Percentiles rank a stretch among this genome's conserved stretches.
Conservation (phyloP, 2,329 filamentous ascomycete genomes). For the Gaeumannomyces sp. region DNA sequence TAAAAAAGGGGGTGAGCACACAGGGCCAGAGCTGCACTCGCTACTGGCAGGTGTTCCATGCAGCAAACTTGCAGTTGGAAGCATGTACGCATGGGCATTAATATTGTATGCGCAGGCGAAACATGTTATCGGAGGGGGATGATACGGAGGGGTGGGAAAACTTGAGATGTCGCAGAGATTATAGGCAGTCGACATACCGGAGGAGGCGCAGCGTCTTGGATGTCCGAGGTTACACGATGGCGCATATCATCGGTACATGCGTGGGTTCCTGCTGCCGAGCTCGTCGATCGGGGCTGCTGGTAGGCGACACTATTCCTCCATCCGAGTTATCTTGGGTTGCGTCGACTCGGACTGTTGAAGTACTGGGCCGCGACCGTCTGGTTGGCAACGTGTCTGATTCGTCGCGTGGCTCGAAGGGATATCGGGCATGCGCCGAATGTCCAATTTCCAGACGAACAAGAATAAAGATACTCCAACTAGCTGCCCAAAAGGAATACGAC, state of each 20-base stretch:
- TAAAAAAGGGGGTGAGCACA: neutral
- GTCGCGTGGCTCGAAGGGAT: neutral
- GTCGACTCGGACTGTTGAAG: neutral
- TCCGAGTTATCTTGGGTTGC: neutral
- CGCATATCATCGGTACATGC: neutral
- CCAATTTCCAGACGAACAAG: too few relatives aligned
- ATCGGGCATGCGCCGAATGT: neutral
- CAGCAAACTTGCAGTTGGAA: neutral
- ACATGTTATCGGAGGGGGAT: neutral
- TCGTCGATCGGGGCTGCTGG: neutral
- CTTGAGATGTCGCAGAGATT: too few relatives aligned
- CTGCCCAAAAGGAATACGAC: too few relatives aligned
- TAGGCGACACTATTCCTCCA: neutral
- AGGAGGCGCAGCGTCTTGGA: neutral
- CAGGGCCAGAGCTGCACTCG: neutral
- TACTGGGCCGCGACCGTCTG: neutral
- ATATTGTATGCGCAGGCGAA: neutral
- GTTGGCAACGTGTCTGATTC: neutral
- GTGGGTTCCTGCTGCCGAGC: too few relatives aligned
- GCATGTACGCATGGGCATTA: too few relatives aligned
- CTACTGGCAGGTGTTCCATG: neutral
- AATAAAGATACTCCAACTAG: neutral
- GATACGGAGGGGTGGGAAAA: neutral
- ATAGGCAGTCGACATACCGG: neutral
- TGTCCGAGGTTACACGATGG: neutral